Evolutionary conservation across 768 basidiomycete genomes (phyloP).

Genomic region (Lactarius pseudohatsudake): DNA sequence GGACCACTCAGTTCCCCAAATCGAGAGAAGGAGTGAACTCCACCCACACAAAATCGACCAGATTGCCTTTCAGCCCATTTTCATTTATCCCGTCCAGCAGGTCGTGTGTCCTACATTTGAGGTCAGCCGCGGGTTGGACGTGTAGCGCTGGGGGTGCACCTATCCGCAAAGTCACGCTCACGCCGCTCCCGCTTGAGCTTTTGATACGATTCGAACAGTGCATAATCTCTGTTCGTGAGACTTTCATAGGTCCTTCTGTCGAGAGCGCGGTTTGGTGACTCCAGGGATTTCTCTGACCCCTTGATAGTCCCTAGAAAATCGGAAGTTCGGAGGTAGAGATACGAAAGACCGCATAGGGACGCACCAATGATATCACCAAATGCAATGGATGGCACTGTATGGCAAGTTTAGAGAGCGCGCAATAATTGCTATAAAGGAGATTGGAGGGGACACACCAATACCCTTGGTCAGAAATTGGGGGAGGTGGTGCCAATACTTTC

Average conservation of each 20-base stretch:
- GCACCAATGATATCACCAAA: conserved; percentile 66
- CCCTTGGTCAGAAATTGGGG: conserved; percentile 50
- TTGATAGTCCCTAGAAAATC: conserved; percentile 52
- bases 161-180: conserved; percentile 60
- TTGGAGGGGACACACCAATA: conserved; percentile 43
- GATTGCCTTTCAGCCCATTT: conserved; percentile 39
- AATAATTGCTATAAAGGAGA: background rate
- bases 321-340: background rate
- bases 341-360: background rate
- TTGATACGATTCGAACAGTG: conserved; percentile 53
- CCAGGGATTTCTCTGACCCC: conserved; percentile 58
- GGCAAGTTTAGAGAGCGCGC: background rate
- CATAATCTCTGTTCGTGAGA: conserved; percentile 9
- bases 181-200: conserved; percentile 43
- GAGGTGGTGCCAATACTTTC: conserved; percentile 61
- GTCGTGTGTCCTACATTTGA: conserved; percentile 46
- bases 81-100: conserved; percentile 42
- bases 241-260: conserved; percentile 16
- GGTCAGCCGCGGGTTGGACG: background rate
- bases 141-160: conserved; percentile 37
- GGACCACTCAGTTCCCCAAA: background rate
- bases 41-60: conserved; percentile 56
- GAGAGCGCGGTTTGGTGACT: conserved; percentile 11
- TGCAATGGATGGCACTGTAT: conserved; percentile 57
- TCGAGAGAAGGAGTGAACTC: background rate